Evolutionary conservation across 2,329 filamentous ascomycete genomes (phyloP), one percentile per base, ranked within the genome.

Genomic region (Ophiostoma tasmaniense): DNA sequence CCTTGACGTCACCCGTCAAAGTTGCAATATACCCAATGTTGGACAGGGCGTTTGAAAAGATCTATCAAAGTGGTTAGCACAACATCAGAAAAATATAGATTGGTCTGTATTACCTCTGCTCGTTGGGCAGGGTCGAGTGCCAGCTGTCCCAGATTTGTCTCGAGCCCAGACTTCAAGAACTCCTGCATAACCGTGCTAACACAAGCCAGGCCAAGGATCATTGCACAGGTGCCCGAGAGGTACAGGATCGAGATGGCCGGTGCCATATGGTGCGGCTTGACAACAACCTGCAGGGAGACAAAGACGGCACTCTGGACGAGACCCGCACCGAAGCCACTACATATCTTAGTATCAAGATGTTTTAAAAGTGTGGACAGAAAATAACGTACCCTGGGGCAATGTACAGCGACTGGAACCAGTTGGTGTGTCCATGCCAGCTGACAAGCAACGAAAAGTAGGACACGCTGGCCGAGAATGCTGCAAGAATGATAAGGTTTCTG

Each of bases 401-500:
- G 70, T 87, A 86, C 0, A 89, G 74, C 0, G 85, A 85, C 71
- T 88, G 85, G 70, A 77, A 77, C 72, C 81, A 80, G 8, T 81
- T 81, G 0, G 86, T 89, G 39, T 85, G 71, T 0, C 87, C 88
- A 13, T 84, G 80, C 89, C 88, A 90, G 28, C 82, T 78, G 1
- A 86, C 73, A 10, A 85, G 75, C 3, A 89, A 80, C 0, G 87
- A 76, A 0, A 78, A 64, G 70, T 89, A 89, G 6, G 82, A 79
- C 0, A 82, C 68, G 0, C 82, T 81, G 0, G 85, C 83, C 0
- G 82, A 77, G 0, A 84, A 66, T 0, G 84, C 81, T 0, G 85
- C 82, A 0, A 85, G 66, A 0, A 85, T 78, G 0, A 87, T 79
- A 0, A 87, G 78, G 0, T 75, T 71, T 70, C 87, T 89, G 75